Base-by-base conservation (phyloP, 495 filamentous ascomycete genomes). In the Penicillium coprophilum region DNA sequence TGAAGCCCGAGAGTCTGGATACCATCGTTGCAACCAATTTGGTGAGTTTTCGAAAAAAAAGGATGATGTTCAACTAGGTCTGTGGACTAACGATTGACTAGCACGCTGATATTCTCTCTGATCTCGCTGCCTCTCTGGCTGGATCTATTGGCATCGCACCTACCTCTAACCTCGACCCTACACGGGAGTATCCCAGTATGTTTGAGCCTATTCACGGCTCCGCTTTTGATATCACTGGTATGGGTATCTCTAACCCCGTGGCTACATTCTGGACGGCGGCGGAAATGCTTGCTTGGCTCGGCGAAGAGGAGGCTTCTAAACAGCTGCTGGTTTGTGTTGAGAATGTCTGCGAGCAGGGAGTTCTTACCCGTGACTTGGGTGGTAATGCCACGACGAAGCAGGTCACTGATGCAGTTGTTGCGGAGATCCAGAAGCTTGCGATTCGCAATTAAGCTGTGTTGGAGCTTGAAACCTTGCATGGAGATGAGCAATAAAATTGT, bases 171-270 rank as follows among this genome's bases (percentile, higher is more conserved):
- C 77, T 88, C 7, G 85, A 87, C 61, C 83, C 85, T 3, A 86
- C 82, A 7, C 71, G 84, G 28, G 52, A 78, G 63, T 74, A 80
- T 53, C 85, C 85, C 2, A 81, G 77, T 45, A 85, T 88, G 80
- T 88, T 88, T 57, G 84, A 87, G 76, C 84, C 84, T 0, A 86
- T 87, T 44, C 85, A 87, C 57, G 84, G 85, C 8, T 82, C 78
- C n/a, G 85, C 85, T 1, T 86, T 86, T 13, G 87, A 90, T 60
- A 89, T 91, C 52, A 83, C 85, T 2, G 87, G 87, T 0, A 85
- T 85, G 67, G 86, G 86, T 0, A 74, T 88, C 36, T 87, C 87
- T 11, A 90, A 91, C 66, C 87, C 87, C 0, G 79, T 90, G 0
- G 87, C 79, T 8, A 86, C 85, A 0, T 85, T 89, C 67, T 88